phyloP scores from a whole-genome alignment of 192 early-diverging fungal genomes.

The Martensiomyces pterosporus region DNA sequence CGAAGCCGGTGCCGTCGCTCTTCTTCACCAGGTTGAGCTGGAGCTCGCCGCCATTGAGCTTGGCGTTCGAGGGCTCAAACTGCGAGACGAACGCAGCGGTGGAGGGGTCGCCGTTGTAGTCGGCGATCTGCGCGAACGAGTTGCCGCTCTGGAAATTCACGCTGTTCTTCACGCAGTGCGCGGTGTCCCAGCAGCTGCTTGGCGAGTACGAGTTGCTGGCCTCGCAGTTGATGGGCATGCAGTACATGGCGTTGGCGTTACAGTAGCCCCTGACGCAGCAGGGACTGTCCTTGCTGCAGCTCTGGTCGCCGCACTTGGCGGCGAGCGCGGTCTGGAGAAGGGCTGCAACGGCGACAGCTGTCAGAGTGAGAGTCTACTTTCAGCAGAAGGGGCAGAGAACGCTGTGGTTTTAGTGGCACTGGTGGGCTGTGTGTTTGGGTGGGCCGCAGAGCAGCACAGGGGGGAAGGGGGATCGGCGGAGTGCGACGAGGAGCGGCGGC shows the following conservation, averaged over 20 bases:
- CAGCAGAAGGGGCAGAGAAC: neutral
- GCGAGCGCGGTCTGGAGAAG: constrained; percentile 37
- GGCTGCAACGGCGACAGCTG: constrained; percentile 32
- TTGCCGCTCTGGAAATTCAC: constrained; percentile 26
- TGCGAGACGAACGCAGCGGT: constrained; percentile 49
- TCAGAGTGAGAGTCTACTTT: constrained; percentile 33
- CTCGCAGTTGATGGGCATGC: constrained; percentile 41
- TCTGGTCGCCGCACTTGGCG: constrained; percentile 28
- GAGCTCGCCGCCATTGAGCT: constrained; percentile 44
- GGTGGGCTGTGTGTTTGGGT: too few species aligned
- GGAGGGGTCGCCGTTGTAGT: constrained; percentile 54
- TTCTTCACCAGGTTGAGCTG: constrained; percentile 42
- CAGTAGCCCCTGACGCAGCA: constrained; percentile 49
- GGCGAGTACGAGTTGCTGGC: constrained; percentile 35
- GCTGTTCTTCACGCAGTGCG: constrained; percentile 40
- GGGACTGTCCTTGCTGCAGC: constrained; percentile 31
- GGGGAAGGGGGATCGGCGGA: too few species aligned
- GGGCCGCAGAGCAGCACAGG: too few species aligned
- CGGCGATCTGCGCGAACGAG: constrained; percentile 28
- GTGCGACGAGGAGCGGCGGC: too few species aligned
- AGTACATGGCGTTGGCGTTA: constrained; percentile 31
- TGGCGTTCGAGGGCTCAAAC: constrained; percentile 51
- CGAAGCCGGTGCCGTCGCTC: constrained; percentile 51
- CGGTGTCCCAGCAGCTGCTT: constrained; percentile 38
- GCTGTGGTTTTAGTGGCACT: too few species aligned